These are phyloP conservation scores for Prosopis cineraria DNA, from an alignment of 306 rosid species.

Conservation along the genomic window DNA sequence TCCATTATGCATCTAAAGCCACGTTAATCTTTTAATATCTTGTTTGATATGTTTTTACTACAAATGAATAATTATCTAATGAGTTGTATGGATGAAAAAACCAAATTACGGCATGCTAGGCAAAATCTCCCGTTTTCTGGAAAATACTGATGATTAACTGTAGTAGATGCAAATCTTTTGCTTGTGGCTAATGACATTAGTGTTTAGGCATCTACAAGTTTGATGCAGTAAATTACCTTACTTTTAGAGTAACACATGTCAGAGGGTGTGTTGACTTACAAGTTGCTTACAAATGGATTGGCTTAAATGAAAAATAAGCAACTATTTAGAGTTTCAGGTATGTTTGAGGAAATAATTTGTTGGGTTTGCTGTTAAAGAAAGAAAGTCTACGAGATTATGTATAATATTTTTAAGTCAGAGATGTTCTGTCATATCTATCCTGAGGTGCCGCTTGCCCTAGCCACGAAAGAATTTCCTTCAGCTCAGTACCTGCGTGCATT, in stretches of 20 bases:
- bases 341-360: conserved; percentile 12
- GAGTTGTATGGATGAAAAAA: conserved; percentile 7
- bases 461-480: conserved; percentile 8
- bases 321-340: background rate
- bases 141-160: conserved; percentile 9
- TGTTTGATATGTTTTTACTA: background rate
- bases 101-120: conserved; percentile 7
- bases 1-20: conserved; percentile 22
- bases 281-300: background rate
- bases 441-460: background rate
- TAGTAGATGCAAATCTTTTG: background rate
- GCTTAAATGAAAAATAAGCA: background rate
- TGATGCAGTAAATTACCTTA: background rate
- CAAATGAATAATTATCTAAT: background rate
- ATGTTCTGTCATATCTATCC: background rate
- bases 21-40: background rate
- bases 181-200: background rate
- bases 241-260: background rate
- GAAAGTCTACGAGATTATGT: background rate
- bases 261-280: background rate
- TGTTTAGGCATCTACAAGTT: conserved; percentile 10
- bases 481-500: conserved; percentile 20
- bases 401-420: background rate
- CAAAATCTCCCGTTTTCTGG: background rate
- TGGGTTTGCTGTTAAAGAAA: conserved; percentile 17